Conservation (phyloP, 1,284 basidiomycete species). For the Ustilago bromivora region DNA sequence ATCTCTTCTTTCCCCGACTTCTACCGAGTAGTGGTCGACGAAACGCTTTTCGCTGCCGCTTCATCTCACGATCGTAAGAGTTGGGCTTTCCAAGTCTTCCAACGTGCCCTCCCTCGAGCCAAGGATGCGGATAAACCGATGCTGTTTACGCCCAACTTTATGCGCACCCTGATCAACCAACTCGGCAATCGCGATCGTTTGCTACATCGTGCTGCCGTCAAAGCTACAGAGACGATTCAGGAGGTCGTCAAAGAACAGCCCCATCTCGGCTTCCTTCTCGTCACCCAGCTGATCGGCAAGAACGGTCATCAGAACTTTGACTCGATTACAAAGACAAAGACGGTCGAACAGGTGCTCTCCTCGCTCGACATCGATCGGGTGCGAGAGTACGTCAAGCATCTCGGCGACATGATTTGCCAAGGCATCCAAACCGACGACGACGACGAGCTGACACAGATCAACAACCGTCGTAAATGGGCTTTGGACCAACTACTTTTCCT, state of each 20-base stretch:
- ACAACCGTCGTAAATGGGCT: conserved; percentile 76
- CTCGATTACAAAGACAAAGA: conserved; percentile 90
- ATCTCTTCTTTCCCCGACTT: conserved; percentile 87
- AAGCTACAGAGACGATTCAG: conserved; percentile 76
- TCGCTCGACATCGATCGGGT: conserved; percentile 83
- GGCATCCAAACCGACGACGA: conserved; percentile 31
- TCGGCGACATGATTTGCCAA: conserved; percentile 69
- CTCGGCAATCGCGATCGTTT: conserved; percentile 87
- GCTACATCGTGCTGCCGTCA: conserved; percentile 83
- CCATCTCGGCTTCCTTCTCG: conserved; percentile 83
- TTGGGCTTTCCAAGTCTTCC: conserved; percentile 94
- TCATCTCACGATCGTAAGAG: conserved; percentile 90
- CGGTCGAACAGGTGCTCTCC: conserved; percentile 85
- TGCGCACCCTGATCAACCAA: conserved; percentile 97
- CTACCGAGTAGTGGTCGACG: conserved; percentile 89
- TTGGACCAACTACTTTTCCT: conserved; percentile 86
- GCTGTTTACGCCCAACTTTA: conserved; percentile 94
- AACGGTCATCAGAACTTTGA: conserved; percentile 91
- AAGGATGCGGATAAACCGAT: conserved; percentile 79
- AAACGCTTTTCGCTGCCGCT: conserved; percentile 85
- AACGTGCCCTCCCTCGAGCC: conserved; percentile 81
- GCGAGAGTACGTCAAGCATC: conserved; percentile 80
- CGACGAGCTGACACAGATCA: conserved; percentile 42
- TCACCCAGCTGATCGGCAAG: conserved; percentile 86
- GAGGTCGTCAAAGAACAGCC: conserved; percentile 81